Evolutionary conservation across 2,329 filamentous ascomycete genomes (phyloP).

Genomic region (Ophiosphaerella narmari): DNA sequence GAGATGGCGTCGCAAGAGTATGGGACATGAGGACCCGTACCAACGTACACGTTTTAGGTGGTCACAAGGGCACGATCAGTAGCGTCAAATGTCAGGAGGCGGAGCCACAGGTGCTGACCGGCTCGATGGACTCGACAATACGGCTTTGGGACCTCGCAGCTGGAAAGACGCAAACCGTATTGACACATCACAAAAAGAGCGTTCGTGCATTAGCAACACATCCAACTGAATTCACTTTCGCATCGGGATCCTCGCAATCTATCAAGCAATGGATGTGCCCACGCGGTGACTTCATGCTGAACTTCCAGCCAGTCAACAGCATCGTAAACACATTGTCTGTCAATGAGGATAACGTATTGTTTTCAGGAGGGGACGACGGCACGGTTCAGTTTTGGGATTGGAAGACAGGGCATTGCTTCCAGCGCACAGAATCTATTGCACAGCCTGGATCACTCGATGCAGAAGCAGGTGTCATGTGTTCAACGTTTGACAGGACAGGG

Average conservation of each 20-base stretch:
- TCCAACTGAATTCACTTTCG: conserved; percentile 94
- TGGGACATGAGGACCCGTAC: conserved; percentile 97
- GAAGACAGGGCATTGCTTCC: conserved; percentile 94
- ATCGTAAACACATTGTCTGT: conserved; percentile 94
- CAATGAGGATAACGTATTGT: conserved; percentile 93
- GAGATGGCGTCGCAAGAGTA: conserved; percentile 91
- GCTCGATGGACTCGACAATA: conserved; percentile 74
- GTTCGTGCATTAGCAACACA: conserved; percentile 84
- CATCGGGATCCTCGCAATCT: conserved; percentile 84
- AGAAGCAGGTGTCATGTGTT: conserved; percentile 92
- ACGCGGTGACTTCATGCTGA: conserved; percentile 98
- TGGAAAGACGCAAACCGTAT: conserved; percentile 91
- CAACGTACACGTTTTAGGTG: conserved; percentile 91
- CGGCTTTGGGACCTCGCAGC: conserved; percentile 90
- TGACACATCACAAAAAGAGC: conserved; percentile 98
- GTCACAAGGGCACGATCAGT: conserved; percentile 88
- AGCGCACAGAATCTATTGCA: conserved; percentile 85
- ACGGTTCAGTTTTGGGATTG: conserved; percentile 99
- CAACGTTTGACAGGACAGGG: conserved; percentile 88
- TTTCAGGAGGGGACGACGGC: conserved; percentile 94
- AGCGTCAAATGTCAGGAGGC: conserved; percentile 92
- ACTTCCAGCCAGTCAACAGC: conserved; percentile 94
- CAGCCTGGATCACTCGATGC: conserved; percentile 94
- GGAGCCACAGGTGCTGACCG: conserved; percentile 92
- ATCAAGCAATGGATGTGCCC: conserved; percentile 99